Evolutionary conservation across 441 rosid genomes (phyloP), one percentile per base, ranked within the genome.

Genomic region (Bruguiera hainesii): DNA sequence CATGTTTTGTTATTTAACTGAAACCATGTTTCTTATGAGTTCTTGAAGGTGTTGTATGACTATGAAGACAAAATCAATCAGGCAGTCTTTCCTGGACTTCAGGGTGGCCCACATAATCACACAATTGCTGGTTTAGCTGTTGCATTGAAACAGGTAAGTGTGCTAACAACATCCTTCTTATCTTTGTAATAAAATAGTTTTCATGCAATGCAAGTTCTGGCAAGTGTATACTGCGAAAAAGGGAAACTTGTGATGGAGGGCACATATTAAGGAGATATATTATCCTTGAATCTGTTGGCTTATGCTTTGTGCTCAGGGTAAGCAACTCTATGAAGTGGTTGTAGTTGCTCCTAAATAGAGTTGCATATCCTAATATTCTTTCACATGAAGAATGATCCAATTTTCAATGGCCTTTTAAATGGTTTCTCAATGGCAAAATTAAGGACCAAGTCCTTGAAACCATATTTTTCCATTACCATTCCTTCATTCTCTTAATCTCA

Each of bases 71-170:
- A 84, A 83, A 95, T 95, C 59, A 95, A 95, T 73, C 91, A 89
- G 78, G 90, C 99, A 30, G 98, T 94, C 64, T 94, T 89, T 75
- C 99, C 96, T 61, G 99, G 99, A 74, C 86, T 95, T 70, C 99
- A 95, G 81, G 99, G 99, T 58, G 98, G 98, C 59, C 99, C 99
- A 1, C 98, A 95, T 83, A 91, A 91, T 75, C 97, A 95, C 81
- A 95, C 99, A 56, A 95, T 95, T 53, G 11, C 98, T 42, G 98
- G 96, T 78, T 84, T 94, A 74, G 99, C 99, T 25, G 97, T 91
- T 74, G 96, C 99, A 73, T 76, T 94, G 73, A 91, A 89, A 72
- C 99, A 94, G 99, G 98, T 91, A 19, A 39, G 42, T 39, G 8
- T 60, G 56, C 56, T 49, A 35, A 15, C 16, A 61, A 42, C 6